Evolutionary conservation across 2,329 filamentous ascomycete genomes (phyloP).

Genomic region (Trichoderma hamatum): DNA sequence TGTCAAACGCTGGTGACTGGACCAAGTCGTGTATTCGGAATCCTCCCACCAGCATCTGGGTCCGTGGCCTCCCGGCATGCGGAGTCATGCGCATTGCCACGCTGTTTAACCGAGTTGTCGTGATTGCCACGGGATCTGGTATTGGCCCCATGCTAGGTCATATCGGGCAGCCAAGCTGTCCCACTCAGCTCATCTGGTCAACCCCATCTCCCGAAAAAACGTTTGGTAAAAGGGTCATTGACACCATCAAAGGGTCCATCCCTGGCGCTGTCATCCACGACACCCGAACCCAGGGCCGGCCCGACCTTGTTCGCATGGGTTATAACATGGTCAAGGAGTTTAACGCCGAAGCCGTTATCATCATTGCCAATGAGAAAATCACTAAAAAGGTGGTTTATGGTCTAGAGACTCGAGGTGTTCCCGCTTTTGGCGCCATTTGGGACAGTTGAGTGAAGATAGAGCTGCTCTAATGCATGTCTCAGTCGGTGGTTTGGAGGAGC

Average conservation of each 20-base stretch:
- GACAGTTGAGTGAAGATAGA: slow-evolving; percentile 50
- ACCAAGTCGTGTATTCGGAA: slow-evolving; percentile 64
- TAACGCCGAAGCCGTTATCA: slow-evolving; percentile 69
- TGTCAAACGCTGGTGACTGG: slow-evolving; percentile 78
- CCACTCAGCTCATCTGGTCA: slow-evolving; percentile 69
- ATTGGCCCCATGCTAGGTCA: slow-evolving; percentile 69
- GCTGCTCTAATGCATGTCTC: slow-evolving; percentile 8
- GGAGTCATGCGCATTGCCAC: slow-evolving; percentile 69
- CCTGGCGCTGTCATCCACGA: slow-evolving; percentile 68
- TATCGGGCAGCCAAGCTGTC: slow-evolving; percentile 54
- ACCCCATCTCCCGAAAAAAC: slow-evolving; percentile 63
- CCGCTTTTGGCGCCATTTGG: slow-evolving; percentile 74
- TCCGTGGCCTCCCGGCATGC: slow-evolving; percentile 66
- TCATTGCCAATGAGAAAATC: slow-evolving; percentile 70
- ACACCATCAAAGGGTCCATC: slow-evolving; percentile 60
- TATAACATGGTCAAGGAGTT: slow-evolving; percentile 60
- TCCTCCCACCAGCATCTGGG: slow-evolving; percentile 66
- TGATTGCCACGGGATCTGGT: slow-evolving; percentile 73
- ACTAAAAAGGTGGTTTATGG: slow-evolving; percentile 71
- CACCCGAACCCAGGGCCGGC: slow-evolving; percentile 60
- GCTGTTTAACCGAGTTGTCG: slow-evolving; percentile 65
- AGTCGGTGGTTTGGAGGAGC: neutral
- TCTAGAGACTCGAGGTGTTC: slow-evolving; percentile 65
- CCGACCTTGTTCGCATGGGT: slow-evolving; percentile 56
- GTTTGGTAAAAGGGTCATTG: slow-evolving; percentile 61